Evolutionary conservation across 768 basidiomycete species (phyloP).

Genomic region (Kwoniella botswanensis): DNA sequence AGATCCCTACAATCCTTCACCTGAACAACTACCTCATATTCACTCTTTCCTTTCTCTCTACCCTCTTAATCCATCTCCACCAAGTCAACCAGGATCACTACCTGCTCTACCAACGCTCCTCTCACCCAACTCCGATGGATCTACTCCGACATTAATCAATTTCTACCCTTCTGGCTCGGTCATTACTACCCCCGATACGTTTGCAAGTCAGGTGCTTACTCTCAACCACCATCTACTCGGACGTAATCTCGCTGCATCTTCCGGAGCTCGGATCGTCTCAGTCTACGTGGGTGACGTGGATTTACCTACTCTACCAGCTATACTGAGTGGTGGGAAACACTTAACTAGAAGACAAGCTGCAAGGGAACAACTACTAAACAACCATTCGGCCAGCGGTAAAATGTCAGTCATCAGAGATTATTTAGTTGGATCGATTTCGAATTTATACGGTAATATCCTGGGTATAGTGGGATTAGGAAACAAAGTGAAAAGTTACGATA

Average conservation of each 20-base stretch:
- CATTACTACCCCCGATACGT: conserved; percentile 42
- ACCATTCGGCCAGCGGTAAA: conserved; percentile 21
- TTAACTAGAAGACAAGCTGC: conserved; percentile 33
- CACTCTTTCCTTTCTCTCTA: conserved; percentile 55
- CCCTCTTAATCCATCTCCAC: conserved; percentile 51
- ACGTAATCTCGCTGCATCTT: conserved; percentile 45
- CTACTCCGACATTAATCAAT: conserved; percentile 44
- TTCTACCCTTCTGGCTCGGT: conserved; percentile 49
- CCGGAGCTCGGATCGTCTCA: conserved; percentile 37
- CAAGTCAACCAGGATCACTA: conserved; percentile 44
- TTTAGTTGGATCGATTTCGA: conserved; percentile 25
- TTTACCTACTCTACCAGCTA: conserved; percentile 32
- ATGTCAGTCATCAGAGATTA: conserved; percentile 37
- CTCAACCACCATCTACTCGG: conserved; percentile 42
- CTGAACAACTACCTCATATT: conserved; percentile 47
- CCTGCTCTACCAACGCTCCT: conserved; percentile 54
- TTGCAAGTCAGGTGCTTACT: conserved; percentile 51
- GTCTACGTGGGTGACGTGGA: conserved; percentile 50
- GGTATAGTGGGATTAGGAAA: conserved; percentile 33
- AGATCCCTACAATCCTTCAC: conserved; percentile 52
- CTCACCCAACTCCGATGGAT: conserved; percentile 27
- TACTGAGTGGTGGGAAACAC: conserved; percentile 27
- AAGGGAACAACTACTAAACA: conserved; percentile 16
- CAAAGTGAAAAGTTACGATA: conserved; percentile 29
- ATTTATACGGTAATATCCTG: conserved; percentile 25